Base-by-base conservation (phyloP, 1,284 basidiomycete species). In the Afroboletus lepidellus region DNA sequence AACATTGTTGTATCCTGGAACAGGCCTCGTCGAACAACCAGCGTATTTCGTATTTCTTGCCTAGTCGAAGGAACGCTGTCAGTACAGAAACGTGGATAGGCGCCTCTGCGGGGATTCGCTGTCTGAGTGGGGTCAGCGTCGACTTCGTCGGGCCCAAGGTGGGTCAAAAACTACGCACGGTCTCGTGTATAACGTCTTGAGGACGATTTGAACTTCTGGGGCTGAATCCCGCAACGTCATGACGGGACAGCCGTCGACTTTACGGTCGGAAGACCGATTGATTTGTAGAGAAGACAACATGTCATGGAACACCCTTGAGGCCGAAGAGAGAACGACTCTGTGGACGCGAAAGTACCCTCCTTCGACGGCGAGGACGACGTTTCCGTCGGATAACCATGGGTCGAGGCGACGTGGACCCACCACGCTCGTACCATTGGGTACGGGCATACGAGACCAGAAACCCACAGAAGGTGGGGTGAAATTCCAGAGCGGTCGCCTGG, bases 311-410 rank as follows among this genome's bases (percentile, higher is more conserved):
- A 65, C 44, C 46, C 54, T 52, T 0, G 63, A 65, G 20, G 60
- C 58, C 1, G 63, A 61, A 41, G 63, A 62, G 34, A 67, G 59
- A n/a, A 65, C 56, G 9, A 55, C 39, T 16, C 55, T 41, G 34
- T 65, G 65, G 11, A 67, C 59, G 2, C 63, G 65, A 29, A 65
- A 65, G 54, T 18, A 56, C 9, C 41, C 54, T 29, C 46, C 56
- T 50, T 67, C 57, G 3, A 54, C 61, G 36, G 56, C 52, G 25
- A 64, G 61, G 46, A 65, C 49, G 53, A 65, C 37, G 51, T 65
- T 65, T 44, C 63, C 65, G 51, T 65, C 63, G 24, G 49, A 44
- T 37, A 66, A 46, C 63, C 63, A 65, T 8, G 63, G 63, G 38
- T 67, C 63, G 41, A 66, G 54, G 45, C 57, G 60, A 34, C 60